Percentiles rank a stretch among this genome's conserved stretches.
These are phyloP conservation scores for Aspergillus arachidicola DNA, from an alignment of 2,329 filamentous ascomycete genomes.

Conservation along the genomic window DNA sequence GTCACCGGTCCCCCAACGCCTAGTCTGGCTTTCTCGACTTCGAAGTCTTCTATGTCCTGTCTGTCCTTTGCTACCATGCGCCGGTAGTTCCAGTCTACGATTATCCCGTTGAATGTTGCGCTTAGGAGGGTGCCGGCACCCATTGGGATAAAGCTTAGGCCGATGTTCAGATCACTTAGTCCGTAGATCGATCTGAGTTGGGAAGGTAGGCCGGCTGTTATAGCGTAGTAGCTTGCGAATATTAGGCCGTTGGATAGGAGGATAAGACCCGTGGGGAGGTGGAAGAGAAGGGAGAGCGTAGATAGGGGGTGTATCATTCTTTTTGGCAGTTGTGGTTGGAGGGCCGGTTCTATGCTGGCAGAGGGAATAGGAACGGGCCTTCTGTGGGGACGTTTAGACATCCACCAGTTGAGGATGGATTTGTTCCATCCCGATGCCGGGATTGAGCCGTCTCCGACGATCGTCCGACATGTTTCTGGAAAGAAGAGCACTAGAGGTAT, in stretches of 20 bases:
- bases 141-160: background rate
- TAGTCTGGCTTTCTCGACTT: background rate
- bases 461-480: slow-evolving; percentile 52
- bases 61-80: background rate
- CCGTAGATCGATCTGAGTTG: background rate
- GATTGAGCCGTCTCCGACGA: slow-evolving; percentile 41
- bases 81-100: background rate
- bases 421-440: slow-evolving; percentile 28
- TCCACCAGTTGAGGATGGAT: slow-evolving; percentile 24
- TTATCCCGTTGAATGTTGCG: background rate
- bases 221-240: slow-evolving; percentile 53
- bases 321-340: background rate
- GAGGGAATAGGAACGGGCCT: background rate
- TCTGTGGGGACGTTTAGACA: slow-evolving; percentile 4
- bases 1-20: background rate
- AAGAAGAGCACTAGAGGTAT: slow-evolving; percentile 59
- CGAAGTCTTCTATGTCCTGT: background rate
- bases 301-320: slow-evolving; percentile 37
- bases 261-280: slow-evolving; percentile 40
- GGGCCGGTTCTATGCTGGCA: background rate
- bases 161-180: background rate
- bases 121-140: background rate
- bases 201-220: slow-evolving; percentile 35
- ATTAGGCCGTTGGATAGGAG: slow-evolving; percentile 44
- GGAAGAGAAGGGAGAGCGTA: slow-evolving; percentile 38